Conservation (phyloP, 2,329 filamentous ascomycete genomes). For the Triangularia setosa region DNA sequence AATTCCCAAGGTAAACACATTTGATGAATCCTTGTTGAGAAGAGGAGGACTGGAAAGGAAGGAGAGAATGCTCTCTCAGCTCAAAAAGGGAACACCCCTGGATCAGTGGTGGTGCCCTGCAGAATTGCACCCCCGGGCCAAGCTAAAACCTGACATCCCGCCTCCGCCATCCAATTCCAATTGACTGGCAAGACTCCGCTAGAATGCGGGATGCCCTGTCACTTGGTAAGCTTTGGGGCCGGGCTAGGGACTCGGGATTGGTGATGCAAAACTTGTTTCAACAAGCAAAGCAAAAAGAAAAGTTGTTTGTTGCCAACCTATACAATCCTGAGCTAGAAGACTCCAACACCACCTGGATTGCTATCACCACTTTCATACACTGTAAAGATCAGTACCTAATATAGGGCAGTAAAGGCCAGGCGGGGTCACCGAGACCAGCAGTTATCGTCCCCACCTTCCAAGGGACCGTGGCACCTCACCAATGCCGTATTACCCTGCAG, state of each 20-base stretch:
- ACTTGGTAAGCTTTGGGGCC: background rate
- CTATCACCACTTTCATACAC: background rate
- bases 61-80: background rate
- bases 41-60: constrained; percentile 4
- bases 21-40: background rate
- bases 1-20: background rate
- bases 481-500: background rate
- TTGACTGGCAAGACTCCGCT: background rate
- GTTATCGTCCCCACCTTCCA: background rate
- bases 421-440: background rate
- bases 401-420: background rate
- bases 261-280: background rate
- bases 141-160: background rate
- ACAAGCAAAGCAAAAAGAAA: background rate
- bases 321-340: background rate
- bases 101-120: background rate
- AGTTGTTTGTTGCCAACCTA: background rate
- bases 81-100: constrained; percentile 1
- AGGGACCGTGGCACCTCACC: background rate
- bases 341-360: background rate
- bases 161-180: background rate
- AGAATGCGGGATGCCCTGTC: background rate
- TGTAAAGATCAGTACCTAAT: background rate
- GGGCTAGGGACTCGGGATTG: background rate
- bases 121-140: background rate